Evolutionary conservation across 169 alveolate genomes (phyloP).

Genomic region (Babesia gibsoni): DNA sequence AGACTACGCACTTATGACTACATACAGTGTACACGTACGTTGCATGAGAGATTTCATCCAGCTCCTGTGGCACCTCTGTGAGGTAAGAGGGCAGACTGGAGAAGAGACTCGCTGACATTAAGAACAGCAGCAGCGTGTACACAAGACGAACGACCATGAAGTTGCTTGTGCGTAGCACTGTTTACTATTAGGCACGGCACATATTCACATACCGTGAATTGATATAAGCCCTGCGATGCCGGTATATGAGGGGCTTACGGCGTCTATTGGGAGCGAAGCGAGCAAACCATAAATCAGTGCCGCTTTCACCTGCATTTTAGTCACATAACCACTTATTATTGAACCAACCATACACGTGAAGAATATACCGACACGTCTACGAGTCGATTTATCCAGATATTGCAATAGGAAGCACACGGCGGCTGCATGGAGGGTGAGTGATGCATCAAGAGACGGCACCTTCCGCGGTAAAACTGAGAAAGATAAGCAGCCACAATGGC

Average conservation of each 20-base stretch:
- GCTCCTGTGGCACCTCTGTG: conserved; percentile 44
- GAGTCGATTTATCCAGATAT: not conserved
- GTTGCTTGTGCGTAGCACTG: conserved; percentile 48
- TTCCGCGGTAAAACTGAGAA: conserved; percentile 24
- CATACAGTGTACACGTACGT: conserved; percentile 11
- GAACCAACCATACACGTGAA: conserved; percentile 39
- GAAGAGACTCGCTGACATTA: conserved; percentile 23
- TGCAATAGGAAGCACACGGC: conserved; percentile 4
- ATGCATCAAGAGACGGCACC: not conserved
- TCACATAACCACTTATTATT: not conserved
- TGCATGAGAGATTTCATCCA: conserved; percentile 42
- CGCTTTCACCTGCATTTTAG: conserved; percentile 22
- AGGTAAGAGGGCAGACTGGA: conserved; percentile 40
- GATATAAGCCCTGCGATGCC: conserved; percentile 53
- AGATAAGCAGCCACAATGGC: conserved; percentile 45
- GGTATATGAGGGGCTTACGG: conserved; percentile 44
- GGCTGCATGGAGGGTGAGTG: not conserved
- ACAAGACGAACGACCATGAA: conserved; percentile 41
- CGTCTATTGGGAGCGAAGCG: conserved; percentile 46
- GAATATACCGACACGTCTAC: conserved; percentile 26
- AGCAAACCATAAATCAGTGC: conserved; percentile 47
- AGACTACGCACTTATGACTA: not conserved
- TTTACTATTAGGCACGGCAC: not conserved
- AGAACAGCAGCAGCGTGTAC: conserved; percentile 20
- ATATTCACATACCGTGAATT: not conserved